phyloP scores from a whole-genome alignment of 2,329 filamentous ascomycete genomes.

The Exophiala xenobiotica region DNA sequence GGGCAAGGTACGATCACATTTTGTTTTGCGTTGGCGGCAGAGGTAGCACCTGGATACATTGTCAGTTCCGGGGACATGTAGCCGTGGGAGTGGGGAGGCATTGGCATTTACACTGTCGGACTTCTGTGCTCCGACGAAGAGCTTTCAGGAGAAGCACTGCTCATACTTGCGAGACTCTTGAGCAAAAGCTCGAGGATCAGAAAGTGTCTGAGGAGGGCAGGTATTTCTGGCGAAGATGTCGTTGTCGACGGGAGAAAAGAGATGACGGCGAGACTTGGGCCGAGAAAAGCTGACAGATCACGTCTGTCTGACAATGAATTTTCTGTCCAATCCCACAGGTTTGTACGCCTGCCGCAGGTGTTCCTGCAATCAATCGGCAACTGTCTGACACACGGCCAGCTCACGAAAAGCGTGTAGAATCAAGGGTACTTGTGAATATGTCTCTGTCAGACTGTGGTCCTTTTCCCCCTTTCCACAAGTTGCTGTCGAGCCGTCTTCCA shows the following conservation, averaged over 20 bases:
- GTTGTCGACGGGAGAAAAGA: not conserved
- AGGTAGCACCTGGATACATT: constrained; percentile 23
- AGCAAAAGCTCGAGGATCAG: too few species aligned
- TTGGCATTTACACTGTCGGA: constrained; percentile 24
- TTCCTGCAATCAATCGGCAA: too few species aligned
- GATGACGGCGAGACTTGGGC: constrained; percentile 15
- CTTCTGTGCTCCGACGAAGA: constrained; percentile 17
- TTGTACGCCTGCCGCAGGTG: too few species aligned
- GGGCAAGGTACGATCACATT: constrained; percentile 32
- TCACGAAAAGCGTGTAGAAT: too few species aligned
- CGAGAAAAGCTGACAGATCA: constrained; percentile 13
- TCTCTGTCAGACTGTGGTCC: not conserved
- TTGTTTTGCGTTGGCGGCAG: constrained; percentile 34
- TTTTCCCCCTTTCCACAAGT: too few species aligned
- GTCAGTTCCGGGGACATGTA: not conserved
- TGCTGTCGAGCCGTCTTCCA: too few species aligned
- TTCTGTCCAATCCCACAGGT: too few species aligned
- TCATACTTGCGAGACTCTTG: constrained; percentile 2
- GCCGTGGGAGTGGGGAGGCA: not conserved
- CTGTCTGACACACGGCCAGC: too few species aligned
- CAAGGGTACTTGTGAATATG: not conserved
- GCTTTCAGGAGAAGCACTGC: constrained; percentile 12
- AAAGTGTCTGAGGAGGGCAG: too few species aligned
- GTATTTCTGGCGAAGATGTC: too few species aligned
- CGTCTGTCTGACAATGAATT: not conserved